Base-by-base conservation (phyloP, 2,329 filamentous ascomycete species). In the Phialophora expanda region DNA sequence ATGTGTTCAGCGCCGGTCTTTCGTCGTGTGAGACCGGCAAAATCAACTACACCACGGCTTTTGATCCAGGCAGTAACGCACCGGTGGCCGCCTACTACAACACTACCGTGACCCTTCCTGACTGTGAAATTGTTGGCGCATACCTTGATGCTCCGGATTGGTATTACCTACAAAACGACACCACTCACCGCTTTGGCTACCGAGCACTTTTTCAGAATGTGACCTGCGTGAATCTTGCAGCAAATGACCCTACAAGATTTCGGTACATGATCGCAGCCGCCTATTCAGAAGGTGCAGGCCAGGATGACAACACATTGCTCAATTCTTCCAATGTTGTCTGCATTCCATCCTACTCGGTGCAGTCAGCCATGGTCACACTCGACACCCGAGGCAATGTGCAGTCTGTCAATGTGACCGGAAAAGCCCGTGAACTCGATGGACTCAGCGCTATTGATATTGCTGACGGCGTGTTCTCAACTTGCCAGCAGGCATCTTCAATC, bases 301-400 rank as follows among this genome's bases (percentile, higher is more conserved):
- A 68, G 26, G 54, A 68, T 38, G 57, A 68, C 53, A 62, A 66
- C 56, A 70, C 56, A 30, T 32, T 70, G 56, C 60, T 70, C 14
- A 68, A 70, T 56, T 70, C 68, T 14, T 68, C 68, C 30, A 68
- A 68, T 38, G 26, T 70, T 59, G 63, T 70, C 26, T 70, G 68
- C 63, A 56, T 64, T 30, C 66, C 68, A 20, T 56, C 62, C 14
- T 69, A 69, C 41, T 58, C 58, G 1, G 55, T 69, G 14, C 65
- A 66, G 44, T 46, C 51, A 17, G 67, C 55, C 2, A 50, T 30
- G n/a, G 65, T 68, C 14, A 68, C 62, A 24, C 24, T 67, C 7
- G 62, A 67, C 24, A 57, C 65, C 2, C 22, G 50, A 28, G 67
- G 67, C 17, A 63, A 62, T 51, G 50, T 69, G n/a, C 34, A 61